Evolutionary conservation across 73 alveolate species (phyloP).

Genomic region (Stentor roeselii): DNA sequence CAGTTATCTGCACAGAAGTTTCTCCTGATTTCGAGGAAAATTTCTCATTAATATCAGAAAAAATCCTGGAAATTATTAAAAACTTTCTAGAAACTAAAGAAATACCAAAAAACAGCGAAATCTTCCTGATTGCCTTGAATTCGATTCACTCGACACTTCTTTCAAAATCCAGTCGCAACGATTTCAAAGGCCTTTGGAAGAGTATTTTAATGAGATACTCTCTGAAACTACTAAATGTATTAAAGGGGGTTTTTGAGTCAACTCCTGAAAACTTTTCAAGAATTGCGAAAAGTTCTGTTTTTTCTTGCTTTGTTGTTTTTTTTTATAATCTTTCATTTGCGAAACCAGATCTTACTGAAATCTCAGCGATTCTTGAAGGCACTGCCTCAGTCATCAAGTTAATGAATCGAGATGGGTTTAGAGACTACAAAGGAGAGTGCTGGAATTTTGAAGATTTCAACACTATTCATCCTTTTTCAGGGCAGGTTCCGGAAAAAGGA

Average conservation of each 20-base stretch:
- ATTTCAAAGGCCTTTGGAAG: constrained; percentile 23
- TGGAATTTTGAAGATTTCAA: neutral
- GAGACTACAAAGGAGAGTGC: neutral
- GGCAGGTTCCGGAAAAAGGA: neutral
- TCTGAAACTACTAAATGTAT: neutral
- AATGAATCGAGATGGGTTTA: neutral
- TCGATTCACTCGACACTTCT: neutral
- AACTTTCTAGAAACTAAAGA: neutral
- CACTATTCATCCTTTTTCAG: neutral
- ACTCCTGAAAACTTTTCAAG: neutral
- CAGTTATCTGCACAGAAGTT: neutral
- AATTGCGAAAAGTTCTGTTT: neutral
- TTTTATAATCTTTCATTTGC: neutral
- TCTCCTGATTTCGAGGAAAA: neutral
- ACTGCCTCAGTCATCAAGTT: neutral
- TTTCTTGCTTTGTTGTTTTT: neutral
- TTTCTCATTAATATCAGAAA: neutral
- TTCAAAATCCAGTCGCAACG: neutral
- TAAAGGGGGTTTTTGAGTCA: neutral
- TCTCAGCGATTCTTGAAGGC: neutral
- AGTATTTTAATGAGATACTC: neutral
- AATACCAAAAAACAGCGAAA: neutral
- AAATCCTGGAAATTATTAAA: neutral
- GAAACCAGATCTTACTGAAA: neutral
- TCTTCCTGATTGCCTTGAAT: neutral